phyloP scores from a whole-genome alignment of 2,329 filamentous ascomycete genomes.

The Calonectria hongkongensis region DNA sequence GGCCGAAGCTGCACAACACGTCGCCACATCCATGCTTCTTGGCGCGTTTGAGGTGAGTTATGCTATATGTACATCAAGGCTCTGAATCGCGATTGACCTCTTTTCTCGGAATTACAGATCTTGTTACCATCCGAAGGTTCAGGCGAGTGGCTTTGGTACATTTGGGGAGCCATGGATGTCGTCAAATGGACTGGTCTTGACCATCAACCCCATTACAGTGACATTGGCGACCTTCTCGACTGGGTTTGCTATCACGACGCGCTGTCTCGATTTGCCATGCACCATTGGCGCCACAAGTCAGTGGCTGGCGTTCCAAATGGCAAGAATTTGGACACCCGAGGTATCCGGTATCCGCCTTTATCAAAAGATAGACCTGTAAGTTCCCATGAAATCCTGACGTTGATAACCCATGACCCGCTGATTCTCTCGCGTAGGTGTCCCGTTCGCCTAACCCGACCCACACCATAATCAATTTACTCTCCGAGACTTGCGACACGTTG shows the following conservation, averaged over 20 bases:
- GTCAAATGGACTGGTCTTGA: slow-evolving; percentile 38
- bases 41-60: slow-evolving; percentile 46
- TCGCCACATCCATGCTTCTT: slow-evolving; percentile 49
- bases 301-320: not conserved
- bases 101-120: slow-evolving; percentile 28
- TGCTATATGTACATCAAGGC: no score
- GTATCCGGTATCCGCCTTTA: slow-evolving; percentile 5
- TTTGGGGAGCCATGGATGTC: slow-evolving; percentile 45
- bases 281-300: slow-evolving; percentile 43
- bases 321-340: not conserved
- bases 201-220: not conserved
- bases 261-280: slow-evolving; percentile 46
- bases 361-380: slow-evolving; percentile 36
- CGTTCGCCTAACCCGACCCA: slow-evolving; percentile 38
- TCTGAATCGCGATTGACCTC: not conserved
- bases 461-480: slow-evolving; percentile 44
- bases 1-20: slow-evolving; percentile 42
- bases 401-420: not conserved
- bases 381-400: not conserved
- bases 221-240: slow-evolving; percentile 38
- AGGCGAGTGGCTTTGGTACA: slow-evolving; percentile 48
- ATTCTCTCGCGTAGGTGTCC: slow-evolving; percentile 21
- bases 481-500: slow-evolving; percentile 38
- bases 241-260: slow-evolving; percentile 50
- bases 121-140: slow-evolving; percentile 42